phyloP scores from a whole-genome alignment of 331 rosid species.

The Pyracantha coccinea region DNA sequence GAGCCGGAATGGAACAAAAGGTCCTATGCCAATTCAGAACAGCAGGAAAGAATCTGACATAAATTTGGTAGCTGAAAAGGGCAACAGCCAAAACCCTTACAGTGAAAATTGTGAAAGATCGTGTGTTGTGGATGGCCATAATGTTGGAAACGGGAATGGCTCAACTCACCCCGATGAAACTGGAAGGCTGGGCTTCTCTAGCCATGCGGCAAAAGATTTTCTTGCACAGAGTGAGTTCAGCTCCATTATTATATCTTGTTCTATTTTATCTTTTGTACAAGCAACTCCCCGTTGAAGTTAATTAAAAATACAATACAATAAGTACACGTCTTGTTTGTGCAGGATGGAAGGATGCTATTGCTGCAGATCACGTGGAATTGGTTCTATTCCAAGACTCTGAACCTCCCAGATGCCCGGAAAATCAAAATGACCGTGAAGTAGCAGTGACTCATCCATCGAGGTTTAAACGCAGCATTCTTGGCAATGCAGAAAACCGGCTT shows the following conservation, averaged over 20 bases:
- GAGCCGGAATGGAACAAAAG: constrained; percentile 30
- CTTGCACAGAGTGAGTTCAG: constrained; percentile 54
- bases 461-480: constrained; percentile 25
- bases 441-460: constrained; percentile 24
- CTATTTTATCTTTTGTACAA: neutral
- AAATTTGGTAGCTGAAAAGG: constrained; percentile 22
- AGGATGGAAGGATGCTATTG: constrained; percentile 78
- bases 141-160: constrained; percentile 14
- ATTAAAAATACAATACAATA: neutral
- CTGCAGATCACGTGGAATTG: constrained; percentile 50
- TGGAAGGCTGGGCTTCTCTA: constrained; percentile 21
- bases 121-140: constrained; percentile 20
- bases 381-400: constrained; percentile 29
- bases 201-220: constrained; percentile 46
- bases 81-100: constrained; percentile 18
- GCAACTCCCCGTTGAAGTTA: neutral
- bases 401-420: constrained; percentile 21
- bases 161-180: constrained; percentile 15
- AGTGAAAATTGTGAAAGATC: constrained; percentile 23
- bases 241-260: neutral
- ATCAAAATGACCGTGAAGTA: constrained; percentile 19
- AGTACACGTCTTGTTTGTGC: constrained; percentile 12
- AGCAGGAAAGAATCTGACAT: constrained; percentile 26
- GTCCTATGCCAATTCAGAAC: constrained; percentile 30
- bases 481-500: constrained; percentile 28